Evolutionary conservation across 805 yeast species (phyloP), one percentile per base, ranked within the genome.

Genomic region (Debaryomyces castellii): DNA sequence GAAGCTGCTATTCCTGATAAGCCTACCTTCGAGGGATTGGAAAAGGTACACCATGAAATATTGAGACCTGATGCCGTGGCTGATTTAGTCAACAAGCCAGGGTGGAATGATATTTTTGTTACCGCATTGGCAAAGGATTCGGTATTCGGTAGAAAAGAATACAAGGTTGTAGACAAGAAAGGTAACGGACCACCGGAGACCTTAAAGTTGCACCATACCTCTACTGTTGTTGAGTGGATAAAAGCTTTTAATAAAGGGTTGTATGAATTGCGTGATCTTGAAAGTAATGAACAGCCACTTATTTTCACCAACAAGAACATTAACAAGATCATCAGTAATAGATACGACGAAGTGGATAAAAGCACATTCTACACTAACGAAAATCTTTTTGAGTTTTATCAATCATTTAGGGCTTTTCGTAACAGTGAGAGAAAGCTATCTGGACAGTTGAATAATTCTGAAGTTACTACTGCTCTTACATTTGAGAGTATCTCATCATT

Each of bases 1-100:
- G 52, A 46, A n/a, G 65, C 64, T 2, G 68, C 70, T 3, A 64
- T 71, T 5, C 76, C 75, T 1, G 40, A 54, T 25, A 58, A 50
- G 46, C 71, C 71, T 12, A 41, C 37, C 2, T 41, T 51, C 18
- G 49, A 46, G 3, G 25, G 43, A 14, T 30, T 50, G 4, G 39
- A 45, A 6, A 60, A 54, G 46, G 48, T 51, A 32, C 56, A 62
- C 39, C 58, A 50, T 43, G 64, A 69, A 25, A 66, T 72, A 37
- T 49, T 58, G 12, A 57, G 60, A 34, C 76, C 77, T 0, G 62
- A 64, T 22, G 58, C 58, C 36, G 56, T 65, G 3, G 60, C 66
- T n/a, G 75, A 70, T 45, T 44, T 68, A 12, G 49, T 67, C n/a
- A 53, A 64, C 4, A 55, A 52, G 9, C 66, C 69, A 0, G 48